These are phyloP conservation scores for Musa troglodytarum DNA, from an alignment of 176 grass and related monocot species.

Conservation along the genomic window DNA sequence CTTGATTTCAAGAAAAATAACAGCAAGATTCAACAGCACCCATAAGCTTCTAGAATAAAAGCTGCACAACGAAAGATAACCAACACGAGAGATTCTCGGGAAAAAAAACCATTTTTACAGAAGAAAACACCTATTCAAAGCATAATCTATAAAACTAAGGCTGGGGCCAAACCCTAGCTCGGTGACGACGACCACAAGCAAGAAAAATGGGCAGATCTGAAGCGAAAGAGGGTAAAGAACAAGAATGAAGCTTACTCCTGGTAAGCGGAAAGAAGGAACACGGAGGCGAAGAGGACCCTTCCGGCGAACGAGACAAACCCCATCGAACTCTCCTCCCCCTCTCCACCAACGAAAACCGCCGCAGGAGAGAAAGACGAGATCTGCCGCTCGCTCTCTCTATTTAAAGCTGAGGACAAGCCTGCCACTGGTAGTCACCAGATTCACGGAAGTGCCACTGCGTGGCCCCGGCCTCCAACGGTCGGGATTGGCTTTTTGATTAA, in stretches of 20 bases:
- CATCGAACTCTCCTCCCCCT: neutral
- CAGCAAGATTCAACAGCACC: neutral
- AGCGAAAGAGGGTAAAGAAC: neutral
- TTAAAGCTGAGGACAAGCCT: neutral
- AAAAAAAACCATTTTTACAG: neutral
- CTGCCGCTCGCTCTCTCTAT: neutral
- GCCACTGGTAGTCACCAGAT: neutral
- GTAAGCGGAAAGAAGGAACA: constrained; percentile 3
- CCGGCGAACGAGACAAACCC: constrained; percentile 10
- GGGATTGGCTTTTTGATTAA: neutral
- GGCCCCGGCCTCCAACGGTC: neutral
- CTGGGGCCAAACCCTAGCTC: neutral
- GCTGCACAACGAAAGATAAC: neutral
- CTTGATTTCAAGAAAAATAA: neutral
- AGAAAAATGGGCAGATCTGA: constrained; percentile 3
- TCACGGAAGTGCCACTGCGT: constrained; percentile 3
- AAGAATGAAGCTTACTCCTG: constrained; percentile 1
- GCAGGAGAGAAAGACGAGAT: too few relatives aligned
- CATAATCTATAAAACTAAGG: neutral
- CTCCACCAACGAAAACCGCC: too few relatives aligned
- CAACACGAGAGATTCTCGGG: neutral
- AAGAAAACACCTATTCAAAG: neutral
- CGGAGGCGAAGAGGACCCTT: constrained; percentile 13
- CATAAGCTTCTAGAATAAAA: neutral
- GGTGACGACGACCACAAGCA: neutral